Evolutionary conservation across 2,329 filamentous ascomycete species (phyloP).

Genomic region (Fusarium heterosporum): DNA sequence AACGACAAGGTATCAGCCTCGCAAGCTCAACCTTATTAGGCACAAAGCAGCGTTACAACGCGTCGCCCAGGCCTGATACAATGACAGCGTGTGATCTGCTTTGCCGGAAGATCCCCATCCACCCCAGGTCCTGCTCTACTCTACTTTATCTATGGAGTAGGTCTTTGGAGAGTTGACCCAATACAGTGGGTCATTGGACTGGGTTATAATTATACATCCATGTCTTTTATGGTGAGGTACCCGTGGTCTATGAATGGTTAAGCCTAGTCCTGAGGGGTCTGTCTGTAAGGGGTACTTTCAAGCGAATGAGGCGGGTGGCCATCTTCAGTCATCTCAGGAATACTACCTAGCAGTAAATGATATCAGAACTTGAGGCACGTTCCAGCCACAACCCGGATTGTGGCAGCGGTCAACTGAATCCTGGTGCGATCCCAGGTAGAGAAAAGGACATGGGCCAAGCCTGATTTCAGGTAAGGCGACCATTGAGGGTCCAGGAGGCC

Average conservation of each 20-base stretch:
- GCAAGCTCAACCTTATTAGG: constrained; percentile 25
- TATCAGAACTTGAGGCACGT: constrained; percentile 21
- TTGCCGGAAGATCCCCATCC: constrained; percentile 34
- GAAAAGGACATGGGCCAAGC: not conserved
- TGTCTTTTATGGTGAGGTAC: constrained; percentile 18
- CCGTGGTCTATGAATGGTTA: not conserved
- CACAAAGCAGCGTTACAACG: constrained; percentile 23
- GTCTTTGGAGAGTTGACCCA: constrained; percentile 5
- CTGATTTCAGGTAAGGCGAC: constrained; percentile 4
- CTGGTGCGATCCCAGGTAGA: not conserved
- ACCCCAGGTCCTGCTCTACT: constrained; percentile 13
- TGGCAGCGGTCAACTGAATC: constrained; percentile 2
- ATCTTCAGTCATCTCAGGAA: not conserved
- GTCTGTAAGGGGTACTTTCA: constrained; percentile 21
- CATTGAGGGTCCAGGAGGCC: constrained; percentile 15
- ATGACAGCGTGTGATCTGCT: constrained; percentile 26
- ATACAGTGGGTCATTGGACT: constrained; percentile 25
- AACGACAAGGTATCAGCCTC: constrained; percentile 10
- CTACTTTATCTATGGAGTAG: not conserved
- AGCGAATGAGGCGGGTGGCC: constrained; percentile 19
- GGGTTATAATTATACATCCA: not conserved
- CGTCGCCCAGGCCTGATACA: constrained; percentile 9
- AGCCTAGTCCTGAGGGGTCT: not conserved
- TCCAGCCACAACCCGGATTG: constrained; percentile 20
- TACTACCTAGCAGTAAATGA: constrained; percentile 13